Conservation (phyloP, 208 protist genomes). For the Leishmania guyanensis region DNA sequence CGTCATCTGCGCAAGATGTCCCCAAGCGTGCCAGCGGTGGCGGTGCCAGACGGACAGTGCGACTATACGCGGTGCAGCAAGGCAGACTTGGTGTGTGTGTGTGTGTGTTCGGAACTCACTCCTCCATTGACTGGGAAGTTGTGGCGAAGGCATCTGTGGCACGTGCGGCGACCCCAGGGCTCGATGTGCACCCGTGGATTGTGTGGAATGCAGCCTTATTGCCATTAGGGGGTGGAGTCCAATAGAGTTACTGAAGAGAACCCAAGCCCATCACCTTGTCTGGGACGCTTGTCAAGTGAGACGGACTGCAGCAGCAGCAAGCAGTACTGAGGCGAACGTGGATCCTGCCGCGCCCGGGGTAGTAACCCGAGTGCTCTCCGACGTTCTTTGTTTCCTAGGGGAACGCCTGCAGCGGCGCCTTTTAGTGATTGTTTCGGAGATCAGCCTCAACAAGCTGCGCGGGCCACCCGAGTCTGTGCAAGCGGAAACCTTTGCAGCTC, state of each 20-base stretch:
- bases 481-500: constrained; percentile 44
- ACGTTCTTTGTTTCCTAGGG: constrained; percentile 50
- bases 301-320: background rate
- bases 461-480: constrained; percentile 50
- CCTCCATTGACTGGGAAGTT: constrained; percentile 64
- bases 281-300: background rate
- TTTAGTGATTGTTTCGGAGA: constrained; percentile 76
- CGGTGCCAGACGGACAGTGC: background rate
- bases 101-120: constrained; percentile 61
- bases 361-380: constrained; percentile 7
- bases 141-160: background rate
- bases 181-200: constrained; percentile 86
- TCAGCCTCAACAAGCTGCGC: constrained; percentile 85
- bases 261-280: background rate
- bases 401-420: constrained; percentile 38
- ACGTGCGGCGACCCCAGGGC: constrained; percentile 32
- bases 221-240: background rate
- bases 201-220: constrained; percentile 22
- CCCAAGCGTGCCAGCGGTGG: background rate
- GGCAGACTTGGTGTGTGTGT: constrained; percentile 22
- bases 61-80: background rate
- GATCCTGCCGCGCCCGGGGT: background rate
- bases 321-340: background rate
- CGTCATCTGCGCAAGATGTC: constrained; percentile 14
- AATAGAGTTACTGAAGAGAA: background rate